Conservation (phyloP, 176 grass and related monocot genomes). For the Carex myosuroides region DNA sequence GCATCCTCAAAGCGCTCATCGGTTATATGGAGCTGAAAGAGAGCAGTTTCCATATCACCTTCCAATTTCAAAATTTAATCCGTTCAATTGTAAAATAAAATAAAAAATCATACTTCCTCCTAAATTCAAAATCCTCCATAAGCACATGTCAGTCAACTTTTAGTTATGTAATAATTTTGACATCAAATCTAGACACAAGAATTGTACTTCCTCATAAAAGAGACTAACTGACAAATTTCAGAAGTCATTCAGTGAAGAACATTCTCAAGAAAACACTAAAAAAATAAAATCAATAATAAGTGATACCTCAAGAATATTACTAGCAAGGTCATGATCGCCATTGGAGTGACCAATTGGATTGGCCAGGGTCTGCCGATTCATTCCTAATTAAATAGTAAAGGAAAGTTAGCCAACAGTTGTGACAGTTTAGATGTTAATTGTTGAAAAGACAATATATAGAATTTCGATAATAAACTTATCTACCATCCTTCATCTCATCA, state of each 20-base stretch:
- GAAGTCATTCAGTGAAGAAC: no score
- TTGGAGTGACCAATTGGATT: slow-evolving; percentile 65
- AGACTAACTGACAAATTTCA: background rate
- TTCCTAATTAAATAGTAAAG: no score
- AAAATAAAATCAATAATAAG: background rate
- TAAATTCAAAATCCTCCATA: background rate
- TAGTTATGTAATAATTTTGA: no score
- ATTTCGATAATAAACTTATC: slow-evolving; percentile 41
- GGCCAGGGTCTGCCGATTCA: slow-evolving; percentile 5
- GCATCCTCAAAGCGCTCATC: slow-evolving; percentile 88
- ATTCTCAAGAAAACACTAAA: background rate
- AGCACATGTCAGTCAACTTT: background rate
- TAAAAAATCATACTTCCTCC: no score
- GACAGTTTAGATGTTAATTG: background rate
- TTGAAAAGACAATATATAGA: background rate
- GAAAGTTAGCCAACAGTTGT: background rate
- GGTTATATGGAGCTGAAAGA: slow-evolving; percentile 67
- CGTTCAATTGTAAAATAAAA: background rate
- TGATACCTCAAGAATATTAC: slow-evolving; percentile 54
- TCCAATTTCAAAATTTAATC: background rate
- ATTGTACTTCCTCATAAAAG: background rate
- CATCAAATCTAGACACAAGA: background rate
- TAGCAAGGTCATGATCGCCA: slow-evolving; percentile 47
- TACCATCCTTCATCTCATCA: slow-evolving; percentile 33
- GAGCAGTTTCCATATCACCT: background rate